Evolutionary conservation across 257 asterid species (phyloP), one percentile per base, ranked within the genome.

Genomic region (Cynanchum wilfordii): DNA sequence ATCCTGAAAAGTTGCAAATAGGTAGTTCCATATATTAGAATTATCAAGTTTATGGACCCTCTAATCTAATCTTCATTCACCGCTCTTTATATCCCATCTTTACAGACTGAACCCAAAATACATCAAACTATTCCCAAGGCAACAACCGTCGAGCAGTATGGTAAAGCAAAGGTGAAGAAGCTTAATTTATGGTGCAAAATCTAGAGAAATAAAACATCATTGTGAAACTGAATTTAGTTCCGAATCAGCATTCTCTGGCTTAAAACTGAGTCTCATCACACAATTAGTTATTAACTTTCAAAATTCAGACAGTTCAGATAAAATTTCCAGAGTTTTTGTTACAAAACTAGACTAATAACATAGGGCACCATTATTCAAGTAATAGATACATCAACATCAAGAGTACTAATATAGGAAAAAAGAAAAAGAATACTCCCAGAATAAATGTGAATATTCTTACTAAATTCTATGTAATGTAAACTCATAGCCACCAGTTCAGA

Each of bases 1-100:
- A 72, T 88, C 96, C 99, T 94, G 89, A 27, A 54, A 76, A 63
- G 80, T 66, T 62, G 47, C 38, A 42, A 67, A 69, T 10, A 68
- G 22, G 68, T 63, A 29, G 55, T 63, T 66, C 67, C 57, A 69
- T 55, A 80, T 71, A 47, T 67, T 25, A 68, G 68, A 73, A 64
- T 27, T 13, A 52, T 52, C 42, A 42, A 40, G 52, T 59, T 58
- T 73, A n/a, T n/a, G n/a, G n/a, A n/a, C 45, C 45, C 45, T 40
- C 45, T 40, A 40, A 40, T 40, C 10, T 9, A 40, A 40, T 40
- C 45, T 40, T 40, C 6, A 5, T 40, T 7, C 8, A 7, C 45
- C 40, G 10, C 10, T 9, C 33, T 56, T 22, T 56, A 56, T n/a
- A 56, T 56, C 30, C 36, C 12, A 24, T 10, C 25, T 40, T 40